phyloP scores from a whole-genome alignment of 768 basidiomycete genomes.

The Suillus lakei region DNA sequence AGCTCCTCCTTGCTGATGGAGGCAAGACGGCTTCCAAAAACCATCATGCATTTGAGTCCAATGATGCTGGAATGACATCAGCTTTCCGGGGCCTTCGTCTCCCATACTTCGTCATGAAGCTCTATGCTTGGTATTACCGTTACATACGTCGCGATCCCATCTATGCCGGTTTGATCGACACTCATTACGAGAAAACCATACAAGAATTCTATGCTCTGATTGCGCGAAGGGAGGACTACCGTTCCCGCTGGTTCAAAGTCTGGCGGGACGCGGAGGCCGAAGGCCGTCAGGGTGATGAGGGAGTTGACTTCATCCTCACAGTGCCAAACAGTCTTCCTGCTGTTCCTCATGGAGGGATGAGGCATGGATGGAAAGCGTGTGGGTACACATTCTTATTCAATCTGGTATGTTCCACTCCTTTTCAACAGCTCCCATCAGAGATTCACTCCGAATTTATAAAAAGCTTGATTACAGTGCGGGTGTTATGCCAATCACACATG shows the following conservation, averaged over 20 bases:
- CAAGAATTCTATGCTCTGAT: conserved; percentile 56
- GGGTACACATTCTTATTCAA: conserved; percentile 74
- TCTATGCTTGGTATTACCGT: conserved; percentile 57
- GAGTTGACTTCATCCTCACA: conserved; percentile 66
- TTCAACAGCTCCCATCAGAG: not conserved
- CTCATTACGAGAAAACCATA: conserved; percentile 52
- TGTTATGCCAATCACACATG: conserved; percentile 49
- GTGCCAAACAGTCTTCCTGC: conserved; percentile 69
- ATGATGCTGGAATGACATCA: conserved; percentile 51
- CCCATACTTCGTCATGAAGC: conserved; percentile 48
- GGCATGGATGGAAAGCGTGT: conserved; percentile 60
- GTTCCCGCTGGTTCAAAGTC: conserved; percentile 43
- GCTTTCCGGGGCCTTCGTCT: conserved; percentile 46
- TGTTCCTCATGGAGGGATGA: conserved; percentile 54
- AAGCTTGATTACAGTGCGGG: conserved; percentile 52
- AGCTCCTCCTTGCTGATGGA: conserved; percentile 56
- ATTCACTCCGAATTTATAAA: not conserved
- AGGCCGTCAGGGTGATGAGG: conserved; percentile 37
- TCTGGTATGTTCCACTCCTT: conserved; percentile 44
- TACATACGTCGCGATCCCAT: conserved; percentile 55
- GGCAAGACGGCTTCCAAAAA: conserved; percentile 42
- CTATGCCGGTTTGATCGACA: conserved; percentile 58
- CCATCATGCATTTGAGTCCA: conserved; percentile 46
- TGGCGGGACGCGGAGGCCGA: conserved; percentile 34
- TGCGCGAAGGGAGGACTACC: conserved; percentile 47